Percentiles rank a stretch among this genome's conserved stretches.
phyloP scores from a whole-genome alignment of 176 grass and related monocot species.

The Bolboschoenus planiculmis region DNA sequence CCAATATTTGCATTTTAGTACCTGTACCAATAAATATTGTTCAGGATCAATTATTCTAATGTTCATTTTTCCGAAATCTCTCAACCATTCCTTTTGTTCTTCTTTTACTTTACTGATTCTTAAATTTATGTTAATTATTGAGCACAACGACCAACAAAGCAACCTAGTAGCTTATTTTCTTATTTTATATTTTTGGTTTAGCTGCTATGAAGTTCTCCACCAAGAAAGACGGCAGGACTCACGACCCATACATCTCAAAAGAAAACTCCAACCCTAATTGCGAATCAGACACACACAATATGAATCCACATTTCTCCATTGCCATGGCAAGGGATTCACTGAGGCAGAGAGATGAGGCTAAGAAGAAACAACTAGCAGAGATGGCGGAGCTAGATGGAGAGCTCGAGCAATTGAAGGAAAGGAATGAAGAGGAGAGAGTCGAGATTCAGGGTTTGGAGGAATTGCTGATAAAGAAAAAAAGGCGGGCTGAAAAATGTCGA shows the following conservation, averaged over 20 bases:
- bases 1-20: neutral
- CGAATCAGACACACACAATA: slow-evolving; percentile 25
- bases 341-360: slow-evolving; percentile 65
- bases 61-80: neutral
- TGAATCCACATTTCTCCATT: slow-evolving; percentile 75
- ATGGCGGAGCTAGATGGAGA: slow-evolving; percentile 59
- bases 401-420: slow-evolving; percentile 44
- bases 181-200: slow-evolving; percentile 8
- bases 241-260: slow-evolving; percentile 36
- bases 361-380: slow-evolving; percentile 66
- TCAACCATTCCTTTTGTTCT: neutral
- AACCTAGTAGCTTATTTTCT: neutral
- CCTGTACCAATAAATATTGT: neutral
- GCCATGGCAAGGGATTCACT: slow-evolving; percentile 84
- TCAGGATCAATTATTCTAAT: neutral
- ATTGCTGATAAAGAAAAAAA: slow-evolving; percentile 53
- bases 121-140: neutral
- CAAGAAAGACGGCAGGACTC: slow-evolving; percentile 42
- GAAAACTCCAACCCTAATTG: slow-evolving; percentile 62
- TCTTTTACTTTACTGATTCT: neutral
- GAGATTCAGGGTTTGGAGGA: slow-evolving; percentile 72
- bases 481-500: slow-evolving; percentile 60
- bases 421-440: slow-evolving; percentile 51
- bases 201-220: slow-evolving; percentile 53
- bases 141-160: neutral